phyloP scores from a whole-genome alignment of 2,329 filamentous ascomycete species.

The Graphiopsis chlorocephala region DNA sequence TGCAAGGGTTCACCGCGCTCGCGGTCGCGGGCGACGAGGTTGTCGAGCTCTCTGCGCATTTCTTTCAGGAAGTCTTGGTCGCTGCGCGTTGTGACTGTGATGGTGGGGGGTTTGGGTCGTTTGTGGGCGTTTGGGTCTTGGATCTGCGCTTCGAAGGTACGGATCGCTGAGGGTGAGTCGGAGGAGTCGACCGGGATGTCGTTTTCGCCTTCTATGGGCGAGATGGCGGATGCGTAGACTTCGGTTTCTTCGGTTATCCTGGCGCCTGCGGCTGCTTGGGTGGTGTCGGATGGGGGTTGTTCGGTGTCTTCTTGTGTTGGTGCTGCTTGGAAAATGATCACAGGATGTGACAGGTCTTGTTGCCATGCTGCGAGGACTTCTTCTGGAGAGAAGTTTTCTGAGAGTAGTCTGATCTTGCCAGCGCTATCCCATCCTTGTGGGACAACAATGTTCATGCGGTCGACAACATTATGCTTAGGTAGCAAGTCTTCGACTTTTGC shows the following conservation, averaged over 20 bases:
- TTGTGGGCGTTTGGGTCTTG: conserved; percentile 33
- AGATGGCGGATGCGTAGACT: conserved; percentile 28
- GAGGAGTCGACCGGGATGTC: conserved; percentile 17
- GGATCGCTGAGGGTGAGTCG: conserved; percentile 28
- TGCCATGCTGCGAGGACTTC: conserved; percentile 76
- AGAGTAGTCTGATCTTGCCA: conserved; percentile 90
- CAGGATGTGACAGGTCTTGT: conserved; percentile 26
- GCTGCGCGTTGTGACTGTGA: conserved; percentile 34
- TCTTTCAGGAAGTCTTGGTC: conserved; percentile 36
- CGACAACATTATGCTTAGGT: conserved; percentile 59
- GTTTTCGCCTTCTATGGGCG: conserved; percentile 22
- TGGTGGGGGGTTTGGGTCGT: conserved; percentile 27
- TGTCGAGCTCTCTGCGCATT: conserved; percentile 60
- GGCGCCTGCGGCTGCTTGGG: conserved; percentile 24
- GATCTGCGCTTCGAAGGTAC: conserved; percentile 31
- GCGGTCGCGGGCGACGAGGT: conserved; percentile 66
- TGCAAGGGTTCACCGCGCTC: conserved; percentile 43
- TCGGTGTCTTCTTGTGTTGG: conserved; percentile 51
- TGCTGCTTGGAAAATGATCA: conserved; percentile 56
- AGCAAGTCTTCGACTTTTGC: conserved; percentile 56
- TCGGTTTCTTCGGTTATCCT: conserved; percentile 22
- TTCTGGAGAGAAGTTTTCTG: conserved; percentile 91
- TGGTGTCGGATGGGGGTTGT: conserved; percentile 31
- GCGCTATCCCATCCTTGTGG: conserved; percentile 98
- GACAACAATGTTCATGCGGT: conserved; percentile 72